Conservation (phyloP, 2,329 filamentous ascomycete genomes). For the Arthrobotrys musiformis region DNA sequence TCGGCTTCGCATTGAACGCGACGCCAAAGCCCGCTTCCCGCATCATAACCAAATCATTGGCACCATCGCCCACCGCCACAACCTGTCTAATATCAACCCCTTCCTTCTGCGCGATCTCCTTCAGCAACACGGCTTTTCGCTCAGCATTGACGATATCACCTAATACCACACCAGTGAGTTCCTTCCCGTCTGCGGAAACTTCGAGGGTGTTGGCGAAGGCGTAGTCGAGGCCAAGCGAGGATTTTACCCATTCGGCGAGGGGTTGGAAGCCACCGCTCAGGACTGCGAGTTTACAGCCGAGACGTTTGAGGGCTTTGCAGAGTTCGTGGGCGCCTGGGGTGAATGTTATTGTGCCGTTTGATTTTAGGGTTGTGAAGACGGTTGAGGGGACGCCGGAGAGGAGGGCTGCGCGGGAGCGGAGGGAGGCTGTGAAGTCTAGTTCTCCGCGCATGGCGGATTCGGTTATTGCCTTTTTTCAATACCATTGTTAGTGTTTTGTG, state of each 20-base stretch:
- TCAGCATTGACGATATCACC: constrained; percentile 80
- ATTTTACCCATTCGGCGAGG: constrained; percentile 85
- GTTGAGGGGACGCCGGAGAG: constrained; percentile 81
- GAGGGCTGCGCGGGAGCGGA: constrained; percentile 81
- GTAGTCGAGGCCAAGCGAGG: constrained; percentile 83
- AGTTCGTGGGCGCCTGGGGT: constrained; percentile 83
- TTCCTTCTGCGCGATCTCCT: constrained; percentile 76
- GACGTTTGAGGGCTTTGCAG: constrained; percentile 76
- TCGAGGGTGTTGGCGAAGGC: constrained; percentile 85
- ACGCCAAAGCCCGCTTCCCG: constrained; percentile 78
- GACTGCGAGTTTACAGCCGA: constrained; percentile 89
- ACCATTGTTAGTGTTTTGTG: background rate
- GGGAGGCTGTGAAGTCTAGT: constrained; percentile 86
- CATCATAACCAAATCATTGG: constrained; percentile 86
- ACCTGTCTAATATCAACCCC: constrained; percentile 73
- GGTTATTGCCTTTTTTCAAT: constrained; percentile 76
- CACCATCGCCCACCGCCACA: constrained; percentile 81
- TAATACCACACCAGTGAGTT: constrained; percentile 77
- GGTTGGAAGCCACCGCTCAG: constrained; percentile 92
- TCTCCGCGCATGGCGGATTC: constrained; percentile 95
- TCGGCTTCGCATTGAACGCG: constrained; percentile 85
- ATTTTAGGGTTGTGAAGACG: constrained; percentile 81
- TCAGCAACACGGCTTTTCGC: constrained; percentile 76
- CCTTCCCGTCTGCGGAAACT: constrained; percentile 68
- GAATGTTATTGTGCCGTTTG: constrained; percentile 73